These are phyloP conservation scores for Suillus subaureus DNA, from an alignment of 768 basidiomycete species.

Conservation along the genomic window DNA sequence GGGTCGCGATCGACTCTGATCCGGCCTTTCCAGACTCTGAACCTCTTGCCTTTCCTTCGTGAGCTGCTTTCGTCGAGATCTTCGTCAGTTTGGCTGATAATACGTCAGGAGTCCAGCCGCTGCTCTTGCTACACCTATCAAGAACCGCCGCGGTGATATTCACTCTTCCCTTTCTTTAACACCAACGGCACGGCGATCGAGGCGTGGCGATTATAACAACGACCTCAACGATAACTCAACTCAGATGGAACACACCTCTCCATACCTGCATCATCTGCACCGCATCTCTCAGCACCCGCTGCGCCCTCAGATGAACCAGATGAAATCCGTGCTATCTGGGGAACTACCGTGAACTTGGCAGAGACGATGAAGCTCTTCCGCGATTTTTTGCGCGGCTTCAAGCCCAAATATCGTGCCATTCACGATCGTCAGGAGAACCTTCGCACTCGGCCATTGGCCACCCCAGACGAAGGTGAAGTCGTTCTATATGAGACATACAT, in stretches of 20 bases:
- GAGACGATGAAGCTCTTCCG: conserved; percentile 92
- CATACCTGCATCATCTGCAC: conserved; percentile 57
- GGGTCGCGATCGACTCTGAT: conserved; percentile 37
- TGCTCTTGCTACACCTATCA: conserved; percentile 56
- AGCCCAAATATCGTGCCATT: conserved; percentile 80
- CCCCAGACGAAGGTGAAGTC: conserved; percentile 69
- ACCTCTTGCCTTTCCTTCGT: conserved; percentile 74
- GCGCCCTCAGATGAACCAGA: conserved; percentile 73
- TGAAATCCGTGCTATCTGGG: conserved; percentile 94
- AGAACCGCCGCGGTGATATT: conserved; percentile 85
- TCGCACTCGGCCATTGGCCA: conserved; percentile 48
- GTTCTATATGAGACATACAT: conserved; percentile 80
- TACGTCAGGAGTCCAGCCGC: conserved; percentile 50
- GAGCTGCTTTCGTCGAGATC: conserved; percentile 22
- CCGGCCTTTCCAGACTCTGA: conserved; percentile 53
- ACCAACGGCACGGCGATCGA: conserved; percentile 46
- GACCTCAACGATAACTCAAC: conserved; percentile 46
- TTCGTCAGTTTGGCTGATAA: not conserved
- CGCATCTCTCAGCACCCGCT: conserved; percentile 60
- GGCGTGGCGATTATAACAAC: conserved; percentile 33
- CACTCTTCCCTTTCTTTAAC: conserved; percentile 76
- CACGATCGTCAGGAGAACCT: conserved; percentile 69
- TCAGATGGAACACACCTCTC: conserved; percentile 63
- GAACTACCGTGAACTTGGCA: conserved; percentile 90
- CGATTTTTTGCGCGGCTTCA: conserved; percentile 90